Base-by-base conservation (phyloP, 306 rosid genomes). In the Acacia melanoxylon region DNA sequence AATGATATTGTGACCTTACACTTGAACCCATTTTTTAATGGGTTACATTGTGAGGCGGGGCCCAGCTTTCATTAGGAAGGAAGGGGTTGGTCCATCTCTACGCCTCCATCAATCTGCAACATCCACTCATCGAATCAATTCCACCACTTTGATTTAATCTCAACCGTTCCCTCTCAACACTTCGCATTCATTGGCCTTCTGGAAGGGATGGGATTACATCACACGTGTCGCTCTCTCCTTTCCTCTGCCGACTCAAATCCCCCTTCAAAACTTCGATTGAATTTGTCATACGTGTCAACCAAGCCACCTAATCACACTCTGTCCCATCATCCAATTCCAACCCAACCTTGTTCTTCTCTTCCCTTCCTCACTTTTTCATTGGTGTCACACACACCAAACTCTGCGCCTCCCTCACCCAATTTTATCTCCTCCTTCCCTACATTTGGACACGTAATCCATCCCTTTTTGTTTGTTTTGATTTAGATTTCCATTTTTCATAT, bases 301-400 rank as follows among this genome's bases (percentile, higher is more conserved):
- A 80, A 80, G 83, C 80, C 81, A 77, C 14, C 72, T 5, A 13
- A 16, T 2, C 63, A 76, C 68, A 70, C 37, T 42, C 24, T 61
- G 75, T 63, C 81, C 1, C 6, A 14, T 48, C 19, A 35, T n/a
- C n/a, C n/a, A n/a, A n/a, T n/a, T 72, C 46, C 48, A 76, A 52
- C 67, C 33, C 10, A 19, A 31, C 12, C 22, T 31, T 29, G n/a
- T n/a, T n/a, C n/a, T 29, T 29, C 31, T 29, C 31, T 29, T 29
- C 31, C 2, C 2, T 29, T 29, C 31, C 31, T 29, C 31, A 29
- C 31, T 29, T 31, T 31, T 31, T 31, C 35, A 59, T 83, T 77
- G 59, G 33, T 63, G 72, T 80, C 87, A 81, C 85, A 72, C 78
- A 0, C 8, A 72, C 81, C 89, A 80, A 67, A 78, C 68, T 56